Evolutionary conservation across 805 yeast genomes (phyloP).

Genomic region (Saturnispora mendoncae): DNA sequence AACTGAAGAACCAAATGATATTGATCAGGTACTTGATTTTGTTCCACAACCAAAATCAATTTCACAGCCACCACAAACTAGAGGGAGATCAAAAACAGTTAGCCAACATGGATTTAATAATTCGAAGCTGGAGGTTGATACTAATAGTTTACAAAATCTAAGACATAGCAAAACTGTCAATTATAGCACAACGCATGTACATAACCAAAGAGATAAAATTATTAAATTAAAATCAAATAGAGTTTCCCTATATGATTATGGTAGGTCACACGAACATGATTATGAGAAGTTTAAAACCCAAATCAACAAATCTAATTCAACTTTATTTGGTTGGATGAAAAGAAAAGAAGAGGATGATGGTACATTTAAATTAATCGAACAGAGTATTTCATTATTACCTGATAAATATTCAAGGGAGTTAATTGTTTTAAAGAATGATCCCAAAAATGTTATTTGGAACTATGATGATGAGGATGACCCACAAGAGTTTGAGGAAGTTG

Average conservation of each 20-base stretch:
- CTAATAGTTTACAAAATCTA: conserved; percentile 9
- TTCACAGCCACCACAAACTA: neutral
- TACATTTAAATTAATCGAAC: conserved; percentile 22
- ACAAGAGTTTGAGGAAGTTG: conserved; percentile 8
- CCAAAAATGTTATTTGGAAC: conserved; percentile 32
- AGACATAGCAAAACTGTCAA: conserved; percentile 24
- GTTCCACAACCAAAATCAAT: neutral
- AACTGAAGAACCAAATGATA: neutral
- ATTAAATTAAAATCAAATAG: conserved; percentile 25
- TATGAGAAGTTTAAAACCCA: conserved; percentile 28
- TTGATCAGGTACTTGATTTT: conserved; percentile 1
- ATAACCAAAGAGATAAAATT: conserved; percentile 22
- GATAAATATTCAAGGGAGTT: conserved; percentile 29
- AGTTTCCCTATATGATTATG: conserved; percentile 24
- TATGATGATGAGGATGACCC: conserved; percentile 31
- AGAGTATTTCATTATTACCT: conserved; percentile 30
- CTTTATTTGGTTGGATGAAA: conserved; percentile 28
- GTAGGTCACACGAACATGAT: conserved; percentile 29
- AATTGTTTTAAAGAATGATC: conserved; percentile 29
- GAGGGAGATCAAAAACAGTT: conserved; percentile 13
- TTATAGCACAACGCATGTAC: conserved; percentile 18
- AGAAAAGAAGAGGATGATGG: conserved; percentile 27
- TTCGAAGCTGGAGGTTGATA: neutral
- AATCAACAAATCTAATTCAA: conserved; percentile 21
- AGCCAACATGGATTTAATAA: conserved; percentile 4